Conservation (phyloP, 2,329 filamentous ascomycete species). For the Cercospora beticola region DNA sequence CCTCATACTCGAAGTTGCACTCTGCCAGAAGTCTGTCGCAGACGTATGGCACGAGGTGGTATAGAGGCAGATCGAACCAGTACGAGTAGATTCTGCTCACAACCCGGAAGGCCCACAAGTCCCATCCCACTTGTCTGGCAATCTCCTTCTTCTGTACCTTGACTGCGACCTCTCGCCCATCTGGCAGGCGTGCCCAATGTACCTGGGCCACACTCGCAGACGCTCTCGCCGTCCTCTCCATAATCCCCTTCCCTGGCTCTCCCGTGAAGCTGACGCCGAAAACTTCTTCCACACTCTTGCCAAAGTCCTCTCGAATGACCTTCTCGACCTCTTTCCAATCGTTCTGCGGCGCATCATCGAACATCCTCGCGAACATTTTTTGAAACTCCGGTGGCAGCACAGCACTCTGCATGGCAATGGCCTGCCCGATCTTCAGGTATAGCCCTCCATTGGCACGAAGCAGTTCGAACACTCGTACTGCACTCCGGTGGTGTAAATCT, state of each 20-base stretch:
- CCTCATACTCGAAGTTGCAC: conserved; percentile 92
- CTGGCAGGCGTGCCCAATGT: conserved; percentile 82
- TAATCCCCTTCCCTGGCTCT: conserved; percentile 58
- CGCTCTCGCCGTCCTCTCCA: conserved; percentile 70
- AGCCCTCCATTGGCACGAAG: conserved; percentile 84
- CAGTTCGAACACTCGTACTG: conserved; percentile 77
- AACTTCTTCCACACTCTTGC: conserved; percentile 80
- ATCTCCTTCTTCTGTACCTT: conserved; percentile 98
- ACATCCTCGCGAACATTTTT: conserved; percentile 94
- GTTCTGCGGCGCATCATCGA: conserved; percentile 95
- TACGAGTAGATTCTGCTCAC: conserved; percentile 79
- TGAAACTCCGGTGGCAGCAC: conserved; percentile 92
- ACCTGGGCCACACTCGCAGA: conserved; percentile 95
- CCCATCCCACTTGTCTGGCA: conserved; percentile 84
- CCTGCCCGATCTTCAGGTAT: conserved; percentile 97
- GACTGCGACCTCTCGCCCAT: conserved; percentile 88
- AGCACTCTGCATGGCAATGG: conserved; percentile 96
- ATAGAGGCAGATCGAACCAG: conserved; percentile 91
- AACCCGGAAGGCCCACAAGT: conserved; percentile 93
- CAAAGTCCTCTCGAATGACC: conserved; percentile 87
- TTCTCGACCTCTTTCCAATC: conserved; percentile 79
- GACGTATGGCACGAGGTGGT: conserved; percentile 87
- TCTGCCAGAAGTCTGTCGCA: conserved; percentile 88
- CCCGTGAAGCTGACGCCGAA: conserved; percentile 78
- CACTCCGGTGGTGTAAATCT: conserved; percentile 79